Evolutionary conservation across 179 eudicot genomes (phyloP).

Genomic region (Nepenthes alata): DNA sequence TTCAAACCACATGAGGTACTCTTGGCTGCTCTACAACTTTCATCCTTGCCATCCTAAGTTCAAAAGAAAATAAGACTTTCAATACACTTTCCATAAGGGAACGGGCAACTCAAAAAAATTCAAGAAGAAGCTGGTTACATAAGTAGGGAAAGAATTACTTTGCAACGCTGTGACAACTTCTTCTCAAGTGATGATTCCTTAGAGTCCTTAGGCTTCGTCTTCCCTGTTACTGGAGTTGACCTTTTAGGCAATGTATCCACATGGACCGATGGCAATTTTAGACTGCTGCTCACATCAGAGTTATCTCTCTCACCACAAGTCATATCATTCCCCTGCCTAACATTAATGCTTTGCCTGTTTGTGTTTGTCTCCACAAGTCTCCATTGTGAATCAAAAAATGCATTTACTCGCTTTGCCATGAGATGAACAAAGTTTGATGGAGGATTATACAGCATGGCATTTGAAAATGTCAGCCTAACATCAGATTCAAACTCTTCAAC

Average conservation of each 20-base stretch:
- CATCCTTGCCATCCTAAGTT: neutral
- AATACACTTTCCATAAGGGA: no score
- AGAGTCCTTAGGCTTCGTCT: constrained; percentile 9
- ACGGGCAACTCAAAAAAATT: neutral
- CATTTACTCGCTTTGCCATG: constrained; percentile 38
- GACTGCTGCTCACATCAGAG: neutral
- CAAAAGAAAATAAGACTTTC: neutral
- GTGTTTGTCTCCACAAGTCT: constrained; percentile 30
- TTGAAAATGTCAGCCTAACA: constrained; percentile 67
- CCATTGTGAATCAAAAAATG: constrained; percentile 39
- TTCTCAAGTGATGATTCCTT: neutral
- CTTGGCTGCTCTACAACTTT: neutral
- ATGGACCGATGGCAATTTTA: constrained; percentile 1
- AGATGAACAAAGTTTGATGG: constrained; percentile 36
- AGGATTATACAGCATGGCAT: constrained; percentile 77
- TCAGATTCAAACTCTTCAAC: constrained; percentile 62
- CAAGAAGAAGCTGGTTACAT: no score
- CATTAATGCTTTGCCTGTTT: constrained; percentile 7
- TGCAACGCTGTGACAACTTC: neutral
- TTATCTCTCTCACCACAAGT: constrained; percentile 1
- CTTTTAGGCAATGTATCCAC: constrained; percentile 4
- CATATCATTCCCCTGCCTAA: neutral
- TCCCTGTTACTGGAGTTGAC: constrained; percentile 22
- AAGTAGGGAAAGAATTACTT: neutral
- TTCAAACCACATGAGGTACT: neutral